Conservation (phyloP, 2,329 filamentous ascomycete species). For the Alternaria conjuncta region DNA sequence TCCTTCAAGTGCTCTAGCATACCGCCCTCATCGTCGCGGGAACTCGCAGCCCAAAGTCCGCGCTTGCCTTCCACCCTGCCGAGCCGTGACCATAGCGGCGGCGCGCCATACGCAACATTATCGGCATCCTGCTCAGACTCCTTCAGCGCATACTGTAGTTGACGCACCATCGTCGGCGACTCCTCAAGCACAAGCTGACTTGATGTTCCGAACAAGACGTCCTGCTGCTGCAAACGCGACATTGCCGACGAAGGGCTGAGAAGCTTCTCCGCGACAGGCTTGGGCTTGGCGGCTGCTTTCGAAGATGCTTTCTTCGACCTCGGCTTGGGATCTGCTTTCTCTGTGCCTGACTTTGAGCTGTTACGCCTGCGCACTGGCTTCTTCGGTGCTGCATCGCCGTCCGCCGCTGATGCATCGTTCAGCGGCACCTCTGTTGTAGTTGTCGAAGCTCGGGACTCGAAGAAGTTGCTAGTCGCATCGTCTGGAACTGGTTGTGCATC, state of each 20-base stretch:
- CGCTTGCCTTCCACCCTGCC: constrained; percentile 27
- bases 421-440: constrained; percentile 33
- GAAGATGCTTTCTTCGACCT: constrained; percentile 29
- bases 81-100: constrained; percentile 26
- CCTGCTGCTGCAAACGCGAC: constrained; percentile 36
- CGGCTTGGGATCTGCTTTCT: constrained; percentile 22
- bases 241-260: constrained; percentile 45
- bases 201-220: constrained; percentile 50
- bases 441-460: constrained; percentile 25
- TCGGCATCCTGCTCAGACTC: constrained; percentile 41
- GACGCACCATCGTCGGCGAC: constrained; percentile 44
- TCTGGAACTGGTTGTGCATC: constrained; percentile 7
- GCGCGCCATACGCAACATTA: neutral
- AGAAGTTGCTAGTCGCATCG: constrained; percentile 30
- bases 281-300: constrained; percentile 37
- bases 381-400: constrained; percentile 13
- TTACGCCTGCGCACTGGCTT: constrained; percentile 32
- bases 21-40: constrained; percentile 40
- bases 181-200: constrained; percentile 49
- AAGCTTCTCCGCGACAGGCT: constrained; percentile 41
- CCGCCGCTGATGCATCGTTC: constrained; percentile 25
- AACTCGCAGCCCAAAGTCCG: constrained; percentile 42
- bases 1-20: constrained; percentile 35
- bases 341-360: constrained; percentile 23
- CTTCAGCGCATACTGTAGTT: constrained; percentile 44